A percentile compares a stretch with the other conserved stretches of the same genome.
Conservation (phyloP, 2,329 filamentous ascomycete species). For the Pseudocercospora macadamiae region DNA sequence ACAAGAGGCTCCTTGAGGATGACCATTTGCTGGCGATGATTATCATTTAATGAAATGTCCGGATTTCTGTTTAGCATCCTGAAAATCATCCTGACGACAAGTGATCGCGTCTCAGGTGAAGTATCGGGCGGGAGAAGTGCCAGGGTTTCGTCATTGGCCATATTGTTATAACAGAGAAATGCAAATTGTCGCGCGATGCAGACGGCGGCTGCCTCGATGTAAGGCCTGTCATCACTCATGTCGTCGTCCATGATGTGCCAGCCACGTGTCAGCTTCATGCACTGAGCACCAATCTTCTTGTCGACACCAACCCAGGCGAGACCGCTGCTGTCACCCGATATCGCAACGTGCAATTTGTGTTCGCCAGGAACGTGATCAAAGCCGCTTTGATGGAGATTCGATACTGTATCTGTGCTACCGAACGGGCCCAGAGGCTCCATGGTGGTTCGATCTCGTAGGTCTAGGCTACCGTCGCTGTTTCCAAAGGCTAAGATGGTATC, state of each 20-base stretch:
- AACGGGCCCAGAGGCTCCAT: conserved; percentile 68
- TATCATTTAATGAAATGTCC: conserved; percentile 72
- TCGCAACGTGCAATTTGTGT: conserved; percentile 51
- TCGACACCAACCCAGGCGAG: conserved; percentile 49
- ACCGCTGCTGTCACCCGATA: conserved; percentile 54
- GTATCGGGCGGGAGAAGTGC: conserved; percentile 43
- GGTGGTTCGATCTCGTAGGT: conserved; percentile 75
- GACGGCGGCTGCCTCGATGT: conserved; percentile 36
- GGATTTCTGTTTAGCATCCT: conserved; percentile 71
- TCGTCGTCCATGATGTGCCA: conserved; percentile 36
- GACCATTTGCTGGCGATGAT: conserved; percentile 61
- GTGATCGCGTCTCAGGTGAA: conserved; percentile 63
- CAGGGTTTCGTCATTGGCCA: conserved; percentile 54
- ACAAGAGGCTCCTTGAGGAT: conserved; percentile 73
- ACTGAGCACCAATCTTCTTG: conserved; percentile 42
- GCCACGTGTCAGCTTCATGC: conserved; percentile 33
- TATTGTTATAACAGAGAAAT: conserved; percentile 45
- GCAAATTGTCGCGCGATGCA: conserved; percentile 40
- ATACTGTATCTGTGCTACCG: conserved; percentile 66
- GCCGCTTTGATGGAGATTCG: conserved; percentile 73
- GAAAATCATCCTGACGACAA: conserved; percentile 67
- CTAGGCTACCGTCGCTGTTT: conserved; percentile 78
- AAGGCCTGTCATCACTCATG: conserved; percentile 29
- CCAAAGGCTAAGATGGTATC: conserved; percentile 72
- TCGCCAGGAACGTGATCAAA: conserved; percentile 71